Evolutionary conservation across 192 early-diverging fungal genomes (phyloP).

Genomic region (Backusella circina): DNA sequence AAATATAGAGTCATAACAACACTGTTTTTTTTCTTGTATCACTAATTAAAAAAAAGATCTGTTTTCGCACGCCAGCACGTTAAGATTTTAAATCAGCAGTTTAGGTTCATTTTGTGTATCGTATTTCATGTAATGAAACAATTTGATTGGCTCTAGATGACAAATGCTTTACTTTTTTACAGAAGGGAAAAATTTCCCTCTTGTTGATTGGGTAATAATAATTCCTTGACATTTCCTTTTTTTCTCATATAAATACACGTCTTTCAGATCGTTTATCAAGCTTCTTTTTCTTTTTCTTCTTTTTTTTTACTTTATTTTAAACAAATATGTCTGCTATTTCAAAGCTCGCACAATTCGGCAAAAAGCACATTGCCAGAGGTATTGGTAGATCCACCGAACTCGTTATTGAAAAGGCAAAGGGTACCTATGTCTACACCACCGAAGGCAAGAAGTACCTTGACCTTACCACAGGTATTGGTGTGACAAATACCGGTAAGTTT

Average conservation of each 20-base stretch:
- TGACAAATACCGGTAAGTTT: conserved; percentile 30
- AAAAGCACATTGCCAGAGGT: conserved; percentile 21
- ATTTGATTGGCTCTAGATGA: conserved; percentile 6
- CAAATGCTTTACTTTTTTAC: conserved; percentile 3
- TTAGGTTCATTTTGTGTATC: not conserved
- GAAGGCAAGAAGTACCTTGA: conserved; percentile 36
- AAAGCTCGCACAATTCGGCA: conserved; percentile 26
- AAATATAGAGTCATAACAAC: not conserved
- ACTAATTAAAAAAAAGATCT: not conserved
- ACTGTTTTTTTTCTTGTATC: not conserved
- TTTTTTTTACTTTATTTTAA: not conserved
- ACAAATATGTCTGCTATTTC: conserved; percentile 5
- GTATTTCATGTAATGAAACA: not conserved
- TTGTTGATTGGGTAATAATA: not conserved
- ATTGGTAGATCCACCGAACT: conserved; percentile 20
- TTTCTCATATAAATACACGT: not conserved
- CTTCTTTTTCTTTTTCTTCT: not conserved
- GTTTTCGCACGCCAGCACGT: not conserved
- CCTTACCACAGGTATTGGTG: conserved; percentile 35
- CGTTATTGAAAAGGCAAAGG: conserved; percentile 25
- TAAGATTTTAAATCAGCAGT: not conserved
- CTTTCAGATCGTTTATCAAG: not conserved
- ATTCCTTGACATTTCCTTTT: not conserved
- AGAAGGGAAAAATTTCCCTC: not conserved
- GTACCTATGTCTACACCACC: conserved; percentile 23